Evolutionary conservation across 495 filamentous ascomycete genomes (phyloP), one percentile per base, ranked within the genome.

Genomic region (Daldinia decipiens): DNA sequence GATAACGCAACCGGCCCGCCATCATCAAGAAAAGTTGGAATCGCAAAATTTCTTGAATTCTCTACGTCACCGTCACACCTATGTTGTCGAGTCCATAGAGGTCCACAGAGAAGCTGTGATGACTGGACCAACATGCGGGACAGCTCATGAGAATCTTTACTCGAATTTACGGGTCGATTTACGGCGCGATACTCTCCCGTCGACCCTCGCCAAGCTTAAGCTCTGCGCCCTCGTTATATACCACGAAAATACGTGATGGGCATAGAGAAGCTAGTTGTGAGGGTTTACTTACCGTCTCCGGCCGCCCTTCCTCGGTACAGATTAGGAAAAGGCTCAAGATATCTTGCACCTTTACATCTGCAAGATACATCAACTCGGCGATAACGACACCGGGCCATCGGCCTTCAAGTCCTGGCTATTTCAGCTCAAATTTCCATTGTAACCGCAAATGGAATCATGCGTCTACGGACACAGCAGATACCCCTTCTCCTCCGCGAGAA

Each of bases 71-170:
- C 62, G 24, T 26, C 47, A 67, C 39, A 51, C 45, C 26, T 12
- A 68, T 72, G 68, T 43, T 66, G 45, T 70, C 68, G 63, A 71
- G 15, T 59, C 54, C 54, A 24, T 47, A 47, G 43, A 36, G 43
- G 17, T 47, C 19, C 43, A 39, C 73, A 77, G 61, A 73, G 73
- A 78, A 76, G 78, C 70, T 79, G 75, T 79, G 78, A 78, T 82
- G 77, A 74, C 68, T 72, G 51, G 69, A 72, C 66, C 77, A 83
- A 70, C 77, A 85, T 85, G 83, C 76, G 76, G 79, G 75, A 79
- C 78, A 80, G 76, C 83, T 78, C 83, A 85, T 85, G 83, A 84
- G 80, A 83, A 77, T 82, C 78, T 75, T 80, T 67, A 82, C 75
- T 75, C 80, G 79, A 81, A 81, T 84, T 77, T 80, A 85, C 76